Evolutionary conservation across 2,329 filamentous ascomycete species (phyloP).

Genomic region (Fusarium sterilihyphosum): DNA sequence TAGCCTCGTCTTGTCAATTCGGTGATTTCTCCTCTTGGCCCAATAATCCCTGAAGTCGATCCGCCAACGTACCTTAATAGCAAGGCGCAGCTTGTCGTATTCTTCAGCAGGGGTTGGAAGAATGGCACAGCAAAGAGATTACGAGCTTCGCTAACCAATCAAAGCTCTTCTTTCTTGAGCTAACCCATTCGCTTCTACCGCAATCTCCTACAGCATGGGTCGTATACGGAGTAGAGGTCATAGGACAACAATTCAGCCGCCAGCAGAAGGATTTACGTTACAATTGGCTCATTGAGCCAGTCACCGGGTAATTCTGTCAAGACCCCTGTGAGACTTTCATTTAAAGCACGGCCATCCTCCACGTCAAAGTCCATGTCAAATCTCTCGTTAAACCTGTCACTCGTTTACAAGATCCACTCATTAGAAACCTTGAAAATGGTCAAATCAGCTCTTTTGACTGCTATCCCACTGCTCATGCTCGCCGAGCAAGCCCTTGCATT

Average conservation of each 20-base stretch:
- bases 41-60: background rate
- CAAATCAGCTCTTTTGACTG: background rate
- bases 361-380: background rate
- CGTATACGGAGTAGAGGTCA: background rate
- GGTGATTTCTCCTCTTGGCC: background rate
- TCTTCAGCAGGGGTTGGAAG: background rate
- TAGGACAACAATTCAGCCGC: background rate
- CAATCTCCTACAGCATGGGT: background rate
- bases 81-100: background rate
- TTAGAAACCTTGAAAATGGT: slow-evolving; percentile 3
- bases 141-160: background rate
- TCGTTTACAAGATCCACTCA: slow-evolving; percentile 1
- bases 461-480: slow-evolving; percentile 15
- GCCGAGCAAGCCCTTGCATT: slow-evolving; percentile 16
- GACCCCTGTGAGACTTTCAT: background rate
- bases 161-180: background rate
- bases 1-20: background rate
- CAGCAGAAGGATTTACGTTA: background rate
- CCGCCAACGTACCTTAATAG: background rate
- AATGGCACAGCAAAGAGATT: background rate
- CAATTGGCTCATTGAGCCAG: background rate
- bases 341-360: background rate
- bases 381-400: background rate
- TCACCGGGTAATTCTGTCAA: background rate
- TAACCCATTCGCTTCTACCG: background rate